Base-by-base conservation (phyloP, 2,329 filamentous ascomycete genomes). In the Penicillium expansum region DNA sequence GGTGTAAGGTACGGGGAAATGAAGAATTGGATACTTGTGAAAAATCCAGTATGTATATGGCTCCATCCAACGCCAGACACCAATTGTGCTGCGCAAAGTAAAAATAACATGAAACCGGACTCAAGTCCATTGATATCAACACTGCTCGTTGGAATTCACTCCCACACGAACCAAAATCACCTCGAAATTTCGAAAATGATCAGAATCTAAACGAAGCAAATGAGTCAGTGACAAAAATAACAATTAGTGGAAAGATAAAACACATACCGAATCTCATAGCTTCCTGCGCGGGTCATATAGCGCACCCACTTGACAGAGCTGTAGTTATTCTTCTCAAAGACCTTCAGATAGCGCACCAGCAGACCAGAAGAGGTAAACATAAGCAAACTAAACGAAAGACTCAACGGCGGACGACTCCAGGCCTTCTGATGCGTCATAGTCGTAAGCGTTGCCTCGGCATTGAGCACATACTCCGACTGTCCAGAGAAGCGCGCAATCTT, bases 281-380 rank as follows among this genome's bases (percentile, higher is more conserved):
- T 97, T 29, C 94, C 94, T 16, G 93, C 94, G 64, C 93, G 86
- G 18, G 94, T 99, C 94, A 99, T 97, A 76, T 99, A 99, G 67
- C 94, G 82, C 67, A 99, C 94, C 94, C 94, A 99, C 77, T 99
- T 99, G 48, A 99, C 94, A 71, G 92, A 96, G 61, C 90, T 95
- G 74, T 99, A 99, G 76, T 97, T 97, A 76, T 86, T 94, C 86
- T 99, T 99, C 80, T 99, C 94, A 79, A 99, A 99, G 1, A 99
- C 94, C 78, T 99, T 99, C 56, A 99, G 78, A 74, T 99, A 99
- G 48, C 95, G 82, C 56, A 99, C 94, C 62, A 99, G 73, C 71
- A 99, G 74, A 0, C 94, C 94, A 0, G 90, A 95, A 71, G 91
- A 96, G 20, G 94, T 99, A 72, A 99, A 99, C 95, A 99, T 99